Conservation (phyloP, 2,329 filamentous ascomycete genomes). For the Aureobasidium lini region DNA sequence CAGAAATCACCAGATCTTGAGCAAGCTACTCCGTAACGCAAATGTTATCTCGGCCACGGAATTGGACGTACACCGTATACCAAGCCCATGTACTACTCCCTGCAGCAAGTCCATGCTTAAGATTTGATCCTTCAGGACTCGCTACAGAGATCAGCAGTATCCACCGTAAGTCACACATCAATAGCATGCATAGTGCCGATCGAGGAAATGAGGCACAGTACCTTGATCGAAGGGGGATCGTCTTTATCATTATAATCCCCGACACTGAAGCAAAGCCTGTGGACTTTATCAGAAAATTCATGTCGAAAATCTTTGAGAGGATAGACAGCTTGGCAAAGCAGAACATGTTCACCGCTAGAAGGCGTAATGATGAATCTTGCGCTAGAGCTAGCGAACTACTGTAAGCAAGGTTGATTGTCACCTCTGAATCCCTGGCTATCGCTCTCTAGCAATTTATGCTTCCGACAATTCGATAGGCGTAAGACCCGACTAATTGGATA, state of each 20-base stretch:
- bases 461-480: too few relatives aligned
- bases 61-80: not conserved
- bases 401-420: too few relatives aligned
- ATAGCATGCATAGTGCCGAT: not conserved
- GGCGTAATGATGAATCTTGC: not conserved
- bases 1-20: not conserved
- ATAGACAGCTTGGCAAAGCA: not conserved
- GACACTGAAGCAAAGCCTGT: not conserved
- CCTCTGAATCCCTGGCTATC: not conserved
- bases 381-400: not conserved
- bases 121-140: not conserved
- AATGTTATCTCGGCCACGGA: not conserved
- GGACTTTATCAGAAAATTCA: not conserved
- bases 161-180: not conserved
- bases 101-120: not conserved
- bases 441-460: not conserved
- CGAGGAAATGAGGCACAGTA: not conserved
- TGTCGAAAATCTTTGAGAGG: not conserved
- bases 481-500: not conserved
- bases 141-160: slow-evolving; percentile 1
- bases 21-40: not conserved
- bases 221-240: not conserved
- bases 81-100: not conserved
- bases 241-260: not conserved
- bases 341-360: not conserved